Evolutionary conservation across 2,329 filamentous ascomycete genomes (phyloP), one percentile per base, ranked within the genome.

Genomic region (Scedosporium boydii): DNA sequence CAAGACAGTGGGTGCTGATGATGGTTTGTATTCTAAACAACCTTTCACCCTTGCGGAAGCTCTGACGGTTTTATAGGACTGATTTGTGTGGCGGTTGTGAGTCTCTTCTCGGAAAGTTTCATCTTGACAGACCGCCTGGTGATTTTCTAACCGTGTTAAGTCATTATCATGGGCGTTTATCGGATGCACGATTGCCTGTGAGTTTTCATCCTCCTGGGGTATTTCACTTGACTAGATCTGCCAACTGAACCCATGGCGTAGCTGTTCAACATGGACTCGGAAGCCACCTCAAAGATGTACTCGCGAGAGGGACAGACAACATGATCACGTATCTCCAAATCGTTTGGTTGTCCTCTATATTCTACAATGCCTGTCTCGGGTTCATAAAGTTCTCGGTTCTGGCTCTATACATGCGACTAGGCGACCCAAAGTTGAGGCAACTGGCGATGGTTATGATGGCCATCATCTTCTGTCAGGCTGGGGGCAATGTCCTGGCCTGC

Each of bases 381-480:
- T 79, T 80, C 67, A 71, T 80, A 69, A 81, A 81, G 66, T 71
- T 75, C 29, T 80, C 78, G 1, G 76, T 78, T 2, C 71, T 80
- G 21, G 72, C 73, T 26, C 73, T 80, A 42, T 80, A 80, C 66
- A 75, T 72, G 62, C 74, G 77, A 5, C 71, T 79, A 4, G 75
- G 76, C 27, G 76, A 78, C 64, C 68, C 68, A 3, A 66, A 51
- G 12, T 72, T 79, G 21, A 72, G 69, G 3, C 68, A 68, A 2
- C 60, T 77, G 7, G 71, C 76, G 14, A 68, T 72, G 18, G 48
- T 72, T 59, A 78, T 80, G 73, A 68, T 77, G 26, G 72, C 61
- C 9, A 68, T 81, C 18, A 71, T 80, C 4, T 60, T 65, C n/a
- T 70, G 69, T 44, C 76, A 77, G 64, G 75, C 75, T 4, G 69